phyloP scores from a whole-genome alignment of 345 rosid genomes.

The Camelina neglecta region DNA sequence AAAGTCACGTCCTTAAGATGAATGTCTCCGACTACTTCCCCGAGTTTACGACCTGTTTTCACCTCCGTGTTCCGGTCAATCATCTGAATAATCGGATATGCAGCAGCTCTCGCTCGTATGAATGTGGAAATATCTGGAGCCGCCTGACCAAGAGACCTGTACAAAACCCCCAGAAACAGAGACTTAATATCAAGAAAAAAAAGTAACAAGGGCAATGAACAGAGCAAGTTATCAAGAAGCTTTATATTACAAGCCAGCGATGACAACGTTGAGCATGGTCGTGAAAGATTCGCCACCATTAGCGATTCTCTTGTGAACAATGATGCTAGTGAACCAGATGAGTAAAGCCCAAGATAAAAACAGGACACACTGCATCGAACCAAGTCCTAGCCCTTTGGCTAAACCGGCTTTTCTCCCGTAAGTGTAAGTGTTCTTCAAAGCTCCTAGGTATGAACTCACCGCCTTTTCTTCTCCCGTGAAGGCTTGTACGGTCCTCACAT shows the following conservation, averaged over 20 bases:
- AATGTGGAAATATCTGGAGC: conserved; percentile 87
- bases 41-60: conserved; percentile 55
- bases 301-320: conserved; percentile 83
- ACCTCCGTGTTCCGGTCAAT: conserved; percentile 71
- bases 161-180: neutral
- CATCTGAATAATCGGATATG: conserved; percentile 90
- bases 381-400: conserved; percentile 91
- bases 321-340: conserved; percentile 84
- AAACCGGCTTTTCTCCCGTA: conserved; percentile 88
- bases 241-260: conserved; percentile 79
- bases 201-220: neutral
- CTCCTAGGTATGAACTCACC: conserved; percentile 67
- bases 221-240: neutral
- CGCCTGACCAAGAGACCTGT: conserved; percentile 88
- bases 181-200: neutral
- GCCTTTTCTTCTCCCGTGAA: conserved; percentile 94
- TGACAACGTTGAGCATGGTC: conserved; percentile 97
- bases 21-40: conserved; percentile 71
- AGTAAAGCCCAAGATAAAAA: conserved; percentile 94
- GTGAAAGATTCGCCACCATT: conserved; percentile 95
- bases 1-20: conserved; percentile 71
- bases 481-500: conserved; percentile 91
- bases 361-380: conserved; percentile 76
- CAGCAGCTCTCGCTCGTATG: conserved; percentile 80
- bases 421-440: conserved; percentile 68